Conservation (phyloP, 768 basidiomycete genomes). For the Leccinum arenicola region DNA sequence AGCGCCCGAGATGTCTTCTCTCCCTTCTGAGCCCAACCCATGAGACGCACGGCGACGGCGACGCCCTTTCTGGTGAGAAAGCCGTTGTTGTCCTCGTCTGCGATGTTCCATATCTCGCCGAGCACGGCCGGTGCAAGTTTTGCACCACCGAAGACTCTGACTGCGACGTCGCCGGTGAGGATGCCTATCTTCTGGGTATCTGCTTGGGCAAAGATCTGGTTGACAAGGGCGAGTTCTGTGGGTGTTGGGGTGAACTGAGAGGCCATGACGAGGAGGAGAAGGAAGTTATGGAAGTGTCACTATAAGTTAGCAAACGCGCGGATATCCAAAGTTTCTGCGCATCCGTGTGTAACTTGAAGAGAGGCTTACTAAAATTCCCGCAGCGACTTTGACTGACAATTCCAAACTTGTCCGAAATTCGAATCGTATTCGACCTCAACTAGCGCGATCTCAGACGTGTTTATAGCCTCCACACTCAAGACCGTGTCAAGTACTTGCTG, state of each 20-base stretch:
- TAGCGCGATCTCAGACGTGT: too few species aligned
- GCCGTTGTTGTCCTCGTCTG: conserved; percentile 93
- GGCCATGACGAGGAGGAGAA: conserved; percentile 33
- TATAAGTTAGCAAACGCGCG: conserved; percentile 16
- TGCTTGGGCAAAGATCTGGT: conserved; percentile 67
- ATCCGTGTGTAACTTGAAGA: conserved; percentile 6
- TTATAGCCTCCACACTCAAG: not conserved
- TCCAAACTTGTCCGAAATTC: not conserved
- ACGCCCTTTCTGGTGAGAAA: conserved; percentile 88
- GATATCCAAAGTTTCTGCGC: conserved; percentile 15
- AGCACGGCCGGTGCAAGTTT: conserved; percentile 74
- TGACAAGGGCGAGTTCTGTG: conserved; percentile 56
- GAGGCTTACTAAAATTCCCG: not conserved
- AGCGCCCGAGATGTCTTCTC: conserved; percentile 62
- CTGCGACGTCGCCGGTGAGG: conserved; percentile 87
- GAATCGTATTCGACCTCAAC: not conserved
- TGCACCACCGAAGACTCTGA: conserved; percentile 81
- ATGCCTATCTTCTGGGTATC: conserved; percentile 81
- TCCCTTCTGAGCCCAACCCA: conserved; percentile 90
- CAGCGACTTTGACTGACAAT: conserved; percentile 1
- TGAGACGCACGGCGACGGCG: conserved; percentile 83
- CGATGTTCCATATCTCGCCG: conserved; percentile 91
- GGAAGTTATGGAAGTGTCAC: conserved; percentile 10
- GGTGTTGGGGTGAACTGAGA: conserved; percentile 44
- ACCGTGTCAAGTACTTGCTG: not conserved